Percentiles rank a stretch among this genome's conserved stretches.
Conservation (phyloP, 768 basidiomycete species). For the Peribolospora baueri region DNA sequence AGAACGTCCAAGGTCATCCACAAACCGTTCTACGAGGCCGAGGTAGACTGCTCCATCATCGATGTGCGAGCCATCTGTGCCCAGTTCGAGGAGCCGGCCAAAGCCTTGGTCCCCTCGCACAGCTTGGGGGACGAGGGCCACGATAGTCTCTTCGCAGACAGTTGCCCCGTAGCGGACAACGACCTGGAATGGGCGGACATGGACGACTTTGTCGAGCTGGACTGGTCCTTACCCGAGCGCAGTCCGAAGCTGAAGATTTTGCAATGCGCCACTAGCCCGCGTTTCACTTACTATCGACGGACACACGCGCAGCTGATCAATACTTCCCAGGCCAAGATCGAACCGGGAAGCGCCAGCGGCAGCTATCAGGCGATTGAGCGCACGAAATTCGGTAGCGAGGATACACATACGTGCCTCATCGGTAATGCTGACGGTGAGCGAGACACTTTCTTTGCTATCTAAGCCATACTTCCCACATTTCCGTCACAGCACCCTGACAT, state of each 20-base stretch:
- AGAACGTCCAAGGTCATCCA: slow-evolving; percentile 36
- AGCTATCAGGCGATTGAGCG: neutral
- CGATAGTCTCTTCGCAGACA: slow-evolving; percentile 13
- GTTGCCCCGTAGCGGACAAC: slow-evolving; percentile 11
- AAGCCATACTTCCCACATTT: neutral
- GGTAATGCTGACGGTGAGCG: slow-evolving; percentile 24
- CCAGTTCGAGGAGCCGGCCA: slow-evolving; percentile 45
- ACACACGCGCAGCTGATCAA: slow-evolving; percentile 2
- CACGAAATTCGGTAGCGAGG: slow-evolving; percentile 61
- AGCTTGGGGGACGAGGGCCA: neutral
- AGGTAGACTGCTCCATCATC: slow-evolving; percentile 50
- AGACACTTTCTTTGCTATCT: neutral
- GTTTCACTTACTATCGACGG: slow-evolving; percentile 43
- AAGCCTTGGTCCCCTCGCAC: slow-evolving; percentile 30
- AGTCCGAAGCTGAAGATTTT: slow-evolving; percentile 42
- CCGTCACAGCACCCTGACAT: no score
- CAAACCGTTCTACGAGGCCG: slow-evolving; percentile 70
- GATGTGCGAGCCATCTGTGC: slow-evolving; percentile 58
- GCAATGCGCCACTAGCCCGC: slow-evolving; percentile 51
- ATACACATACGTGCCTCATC: slow-evolving; percentile 56
- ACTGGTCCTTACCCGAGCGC: slow-evolving; percentile 32
- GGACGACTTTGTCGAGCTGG: slow-evolving; percentile 61
- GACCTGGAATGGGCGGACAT: slow-evolving; percentile 38
- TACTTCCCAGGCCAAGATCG: neutral
- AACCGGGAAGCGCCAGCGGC: neutral